Conservation (phyloP, 805 yeast genomes). For the Metschnikowia gelsemii region DNA sequence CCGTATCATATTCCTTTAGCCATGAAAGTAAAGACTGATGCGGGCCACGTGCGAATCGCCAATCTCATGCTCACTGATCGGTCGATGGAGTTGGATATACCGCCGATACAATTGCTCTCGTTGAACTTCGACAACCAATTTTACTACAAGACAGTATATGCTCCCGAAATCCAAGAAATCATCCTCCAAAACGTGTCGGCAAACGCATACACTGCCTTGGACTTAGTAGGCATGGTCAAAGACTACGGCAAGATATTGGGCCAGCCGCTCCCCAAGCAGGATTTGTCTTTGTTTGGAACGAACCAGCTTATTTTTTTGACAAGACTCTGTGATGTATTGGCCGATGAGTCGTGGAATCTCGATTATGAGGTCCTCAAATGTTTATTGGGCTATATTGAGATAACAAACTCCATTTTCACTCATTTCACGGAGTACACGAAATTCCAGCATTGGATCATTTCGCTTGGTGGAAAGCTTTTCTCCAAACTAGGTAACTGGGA, state of each 20-base stretch:
- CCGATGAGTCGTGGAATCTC: constrained; percentile 23
- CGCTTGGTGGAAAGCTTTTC: constrained; percentile 21
- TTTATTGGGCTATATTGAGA: constrained; percentile 35
- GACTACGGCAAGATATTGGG: constrained; percentile 44
- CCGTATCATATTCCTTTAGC: constrained; percentile 65
- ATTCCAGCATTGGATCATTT: constrained; percentile 26
- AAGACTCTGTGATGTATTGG: constrained; percentile 28
- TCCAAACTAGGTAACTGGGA: constrained; percentile 32
- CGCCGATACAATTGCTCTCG: constrained; percentile 33
- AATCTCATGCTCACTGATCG: constrained; percentile 48
- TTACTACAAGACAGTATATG: constrained; percentile 50
- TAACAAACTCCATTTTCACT: constrained; percentile 31
- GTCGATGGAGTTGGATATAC: constrained; percentile 30
- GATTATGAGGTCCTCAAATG: constrained; percentile 36
- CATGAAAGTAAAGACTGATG: constrained; percentile 30
- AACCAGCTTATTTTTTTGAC: constrained; percentile 29
- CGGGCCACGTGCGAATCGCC: constrained; percentile 31
- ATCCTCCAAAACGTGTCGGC: constrained; percentile 25
- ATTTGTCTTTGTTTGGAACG: constrained; percentile 26
- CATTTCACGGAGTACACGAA: constrained; percentile 28
- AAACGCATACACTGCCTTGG: constrained; percentile 27
- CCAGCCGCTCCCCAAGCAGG: constrained; percentile 17
- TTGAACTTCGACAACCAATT: constrained; percentile 48
- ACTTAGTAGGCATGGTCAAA: constrained; percentile 36
- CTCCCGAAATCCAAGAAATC: constrained; percentile 17